Percentiles rank a stretch among this genome's conserved stretches.
Evolutionary conservation across 2,329 filamentous ascomycete species (phyloP).

Genomic region (Plectosphaerella plurivora): DNA sequence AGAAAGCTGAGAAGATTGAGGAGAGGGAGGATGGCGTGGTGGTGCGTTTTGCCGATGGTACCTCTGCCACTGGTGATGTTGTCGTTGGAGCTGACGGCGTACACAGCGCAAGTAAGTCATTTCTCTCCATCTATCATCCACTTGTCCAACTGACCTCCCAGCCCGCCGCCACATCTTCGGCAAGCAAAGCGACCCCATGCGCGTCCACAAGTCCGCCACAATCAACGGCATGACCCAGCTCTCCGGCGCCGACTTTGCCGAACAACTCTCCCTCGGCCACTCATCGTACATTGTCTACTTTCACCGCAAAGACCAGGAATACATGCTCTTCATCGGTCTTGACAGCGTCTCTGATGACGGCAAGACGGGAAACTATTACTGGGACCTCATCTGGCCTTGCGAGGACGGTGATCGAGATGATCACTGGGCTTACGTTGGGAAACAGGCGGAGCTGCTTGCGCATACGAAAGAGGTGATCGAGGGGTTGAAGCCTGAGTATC

Average conservation of each 20-base stretch:
- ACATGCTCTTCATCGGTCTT: slow-evolving; percentile 14
- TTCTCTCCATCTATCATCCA: too few species aligned
- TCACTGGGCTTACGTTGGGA: slow-evolving; percentile 24
- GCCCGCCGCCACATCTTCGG: slow-evolving; percentile 15
- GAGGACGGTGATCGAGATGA: slow-evolving; percentile 17
- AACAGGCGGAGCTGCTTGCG: slow-evolving; percentile 4
- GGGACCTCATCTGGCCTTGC: slow-evolving; percentile 16
- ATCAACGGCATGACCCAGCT: slow-evolving; percentile 7
- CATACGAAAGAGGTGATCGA: slow-evolving; percentile 5
- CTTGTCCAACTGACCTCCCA: too few species aligned
- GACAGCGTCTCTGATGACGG: slow-evolving; percentile 14
- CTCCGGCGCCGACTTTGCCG: slow-evolving; percentile 17
- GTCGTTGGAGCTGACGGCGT: slow-evolving; percentile 43
- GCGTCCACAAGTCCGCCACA: too few species aligned
- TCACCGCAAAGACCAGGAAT: too few species aligned
- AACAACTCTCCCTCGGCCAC: slow-evolving; percentile 24
- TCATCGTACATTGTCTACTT: slow-evolving; percentile 21
- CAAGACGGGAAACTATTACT: slow-evolving; percentile 21
- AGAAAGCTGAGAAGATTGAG: slow-evolving; percentile 26
- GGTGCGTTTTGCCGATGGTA: slow-evolving; percentile 37
- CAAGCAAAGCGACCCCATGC: slow-evolving; percentile 9
- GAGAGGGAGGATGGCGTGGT: slow-evolving; percentile 27
- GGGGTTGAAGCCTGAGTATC: slow-evolving; percentile 7
- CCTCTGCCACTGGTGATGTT: slow-evolving; percentile 34
- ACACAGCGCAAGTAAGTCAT: slow-evolving; percentile 24